A percentile compares a stretch with the other conserved stretches of the same genome.
Conservation (phyloP, 2,329 filamentous ascomycete species). For the Penicillium sp. region DNA sequence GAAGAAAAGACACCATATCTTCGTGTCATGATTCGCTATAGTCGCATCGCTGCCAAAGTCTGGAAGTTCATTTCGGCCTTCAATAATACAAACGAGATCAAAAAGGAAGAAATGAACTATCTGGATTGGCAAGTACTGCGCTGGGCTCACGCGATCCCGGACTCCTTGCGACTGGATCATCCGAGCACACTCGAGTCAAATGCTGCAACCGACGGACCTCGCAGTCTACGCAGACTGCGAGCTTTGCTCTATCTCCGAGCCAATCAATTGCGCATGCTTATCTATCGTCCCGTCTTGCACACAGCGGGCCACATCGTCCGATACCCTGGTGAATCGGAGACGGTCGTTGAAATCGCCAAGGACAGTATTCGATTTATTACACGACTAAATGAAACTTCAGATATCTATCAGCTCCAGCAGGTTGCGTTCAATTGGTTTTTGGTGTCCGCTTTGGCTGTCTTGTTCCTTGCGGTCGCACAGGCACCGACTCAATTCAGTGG, state of each 20-base stretch:
- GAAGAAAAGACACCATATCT: slow-evolving; percentile 70
- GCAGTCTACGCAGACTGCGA: slow-evolving; percentile 73
- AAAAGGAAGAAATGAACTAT: slow-evolving; percentile 75
- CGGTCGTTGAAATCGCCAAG: slow-evolving; percentile 67
- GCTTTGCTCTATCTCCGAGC: slow-evolving; percentile 85
- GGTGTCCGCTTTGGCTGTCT: slow-evolving; percentile 65
- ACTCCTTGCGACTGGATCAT: slow-evolving; percentile 66
- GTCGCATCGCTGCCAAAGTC: slow-evolving; percentile 79
- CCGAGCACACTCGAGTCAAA: slow-evolving; percentile 50
- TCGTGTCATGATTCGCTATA: slow-evolving; percentile 85
- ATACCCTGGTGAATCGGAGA: slow-evolving; percentile 73
- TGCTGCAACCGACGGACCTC: slow-evolving; percentile 53
- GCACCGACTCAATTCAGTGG: slow-evolving; percentile 64
- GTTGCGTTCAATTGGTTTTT: slow-evolving; percentile 71
- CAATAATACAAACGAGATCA: slow-evolving; percentile 68
- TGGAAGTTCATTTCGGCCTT: slow-evolving; percentile 81
- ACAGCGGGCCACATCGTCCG: slow-evolving; percentile 75
- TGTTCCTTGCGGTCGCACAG: slow-evolving; percentile 69
- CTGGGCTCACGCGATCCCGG: slow-evolving; percentile 77
- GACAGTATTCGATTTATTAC: slow-evolving; percentile 67
- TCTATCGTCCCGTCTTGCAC: slow-evolving; percentile 85
- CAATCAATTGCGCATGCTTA: slow-evolving; percentile 87
- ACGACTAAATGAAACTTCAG: slow-evolving; percentile 64
- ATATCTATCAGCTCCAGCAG: slow-evolving; percentile 68
- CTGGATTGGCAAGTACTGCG: slow-evolving; percentile 82